These are phyloP conservation scores for Blumeria graminis DNA, from an alignment of 2,329 filamentous ascomycete species.

Conservation along the genomic window DNA sequence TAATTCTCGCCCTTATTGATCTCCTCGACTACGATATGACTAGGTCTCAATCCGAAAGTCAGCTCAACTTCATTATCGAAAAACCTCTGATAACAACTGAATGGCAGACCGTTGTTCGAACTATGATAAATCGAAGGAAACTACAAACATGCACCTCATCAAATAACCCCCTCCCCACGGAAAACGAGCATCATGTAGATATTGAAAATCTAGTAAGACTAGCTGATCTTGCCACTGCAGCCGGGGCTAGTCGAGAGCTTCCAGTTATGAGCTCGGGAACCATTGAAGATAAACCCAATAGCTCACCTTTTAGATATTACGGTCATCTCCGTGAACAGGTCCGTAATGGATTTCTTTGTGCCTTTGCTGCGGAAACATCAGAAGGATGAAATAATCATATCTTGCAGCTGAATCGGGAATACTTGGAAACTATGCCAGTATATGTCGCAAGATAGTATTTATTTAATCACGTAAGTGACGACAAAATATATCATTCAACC, in stretches of 20 bases:
- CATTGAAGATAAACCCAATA: too few relatives aligned
- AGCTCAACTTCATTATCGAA: constrained; percentile 32
- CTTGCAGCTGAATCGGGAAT: too few relatives aligned
- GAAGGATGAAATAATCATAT: background rate
- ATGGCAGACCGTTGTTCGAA: constrained; percentile 29
- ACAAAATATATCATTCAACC: too few relatives aligned
- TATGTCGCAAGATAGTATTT: too few relatives aligned
- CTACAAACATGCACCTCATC: background rate
- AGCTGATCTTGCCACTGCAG: background rate
- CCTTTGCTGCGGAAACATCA: background rate
- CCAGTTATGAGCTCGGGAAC: background rate
- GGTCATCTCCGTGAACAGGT: background rate
- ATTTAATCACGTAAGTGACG: too few relatives aligned
- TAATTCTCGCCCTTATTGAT: constrained; percentile 34
- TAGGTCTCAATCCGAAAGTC: constrained; percentile 29
- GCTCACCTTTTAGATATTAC: background rate
- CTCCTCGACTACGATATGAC: constrained; percentile 29
- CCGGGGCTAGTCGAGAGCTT: background rate
- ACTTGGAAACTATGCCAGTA: too few relatives aligned
- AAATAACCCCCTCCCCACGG: background rate
- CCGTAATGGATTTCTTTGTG: background rate
- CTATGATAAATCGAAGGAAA: background rate
- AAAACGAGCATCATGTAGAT: background rate
- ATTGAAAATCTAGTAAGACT: constrained; percentile 1
- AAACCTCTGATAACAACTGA: constrained; percentile 23